These are phyloP conservation scores for Calophaca sinica DNA, from an alignment of 306 rosid genomes.

Conservation along the genomic window DNA sequence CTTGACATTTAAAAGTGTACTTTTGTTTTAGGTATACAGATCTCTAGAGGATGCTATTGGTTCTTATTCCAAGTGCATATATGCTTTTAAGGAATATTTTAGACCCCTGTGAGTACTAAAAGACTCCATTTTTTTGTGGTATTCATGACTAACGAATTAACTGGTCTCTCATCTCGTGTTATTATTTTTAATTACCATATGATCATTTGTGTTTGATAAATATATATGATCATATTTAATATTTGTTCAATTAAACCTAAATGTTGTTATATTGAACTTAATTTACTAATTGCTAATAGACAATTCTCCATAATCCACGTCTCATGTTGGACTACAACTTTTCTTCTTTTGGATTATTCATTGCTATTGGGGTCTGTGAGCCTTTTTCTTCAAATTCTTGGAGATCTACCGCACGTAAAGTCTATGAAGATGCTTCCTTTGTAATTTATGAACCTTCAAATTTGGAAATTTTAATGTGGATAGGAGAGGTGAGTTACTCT, in stretches of 20 bases:
- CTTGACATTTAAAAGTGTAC: conserved; percentile 19
- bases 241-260: conserved; percentile 15
- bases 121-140: conserved; percentile 34
- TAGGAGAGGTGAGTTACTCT: no score
- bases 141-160: conserved; percentile 22
- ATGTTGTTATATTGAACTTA: conserved; percentile 25
- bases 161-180: not conserved
- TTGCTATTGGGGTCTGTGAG: conserved; percentile 83
- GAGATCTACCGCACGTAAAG: no score
- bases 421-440: no score
- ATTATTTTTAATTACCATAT: conserved; percentile 25
- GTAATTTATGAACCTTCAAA: no score
- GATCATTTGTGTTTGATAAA: conserved; percentile 12
- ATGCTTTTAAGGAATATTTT: conserved; percentile 70
- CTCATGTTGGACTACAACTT: conserved; percentile 43
- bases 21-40: conserved; percentile 73
- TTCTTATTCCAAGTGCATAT: conserved; percentile 81
- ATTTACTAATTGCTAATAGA: conserved; percentile 35
- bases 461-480: no score
- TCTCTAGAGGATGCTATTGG: conserved; percentile 88
- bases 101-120: conserved; percentile 71
- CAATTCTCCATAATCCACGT: conserved; percentile 37
- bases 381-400: conserved; percentile 81
- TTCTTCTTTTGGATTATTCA: conserved; percentile 75
- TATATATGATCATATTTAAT: conserved; percentile 16